These are phyloP conservation scores for Talaromyces sp. DNA, from an alignment of 2,329 filamentous ascomycete genomes.

Conservation along the genomic window DNA sequence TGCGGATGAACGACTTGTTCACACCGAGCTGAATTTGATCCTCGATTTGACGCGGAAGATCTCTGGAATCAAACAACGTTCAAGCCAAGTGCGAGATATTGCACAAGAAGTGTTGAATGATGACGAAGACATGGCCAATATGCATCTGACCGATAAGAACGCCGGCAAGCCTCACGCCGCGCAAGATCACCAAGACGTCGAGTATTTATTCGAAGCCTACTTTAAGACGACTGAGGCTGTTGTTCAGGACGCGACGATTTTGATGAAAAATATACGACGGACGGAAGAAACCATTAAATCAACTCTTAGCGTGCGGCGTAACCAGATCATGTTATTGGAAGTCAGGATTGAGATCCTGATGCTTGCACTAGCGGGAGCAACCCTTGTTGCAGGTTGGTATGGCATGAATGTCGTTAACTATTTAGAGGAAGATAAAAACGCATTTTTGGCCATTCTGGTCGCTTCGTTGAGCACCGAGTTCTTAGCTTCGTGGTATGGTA, in stretches of 20 bases:
- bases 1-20: constrained; percentile 15
- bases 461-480: neutral
- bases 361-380: constrained; percentile 29
- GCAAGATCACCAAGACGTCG: constrained; percentile 30
- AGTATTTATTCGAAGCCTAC: constrained; percentile 34
- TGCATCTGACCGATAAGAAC: constrained; percentile 29
- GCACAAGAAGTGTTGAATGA: constrained; percentile 28
- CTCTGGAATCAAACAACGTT: constrained; percentile 25
- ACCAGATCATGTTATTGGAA: constrained; percentile 36
- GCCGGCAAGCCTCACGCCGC: constrained; percentile 22
- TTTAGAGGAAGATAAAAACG: constrained; percentile 26
- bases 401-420: constrained; percentile 35
- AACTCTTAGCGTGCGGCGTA: constrained; percentile 28
- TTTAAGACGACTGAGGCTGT: constrained; percentile 30
- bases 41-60: constrained; percentile 23
- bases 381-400: constrained; percentile 29
- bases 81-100: constrained; percentile 27
- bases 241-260: constrained; percentile 21
- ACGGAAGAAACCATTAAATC: constrained; percentile 29
- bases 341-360: constrained; percentile 32
- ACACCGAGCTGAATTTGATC: constrained; percentile 20
- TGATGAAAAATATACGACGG: constrained; percentile 23
- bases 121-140: constrained; percentile 31
- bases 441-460: constrained; percentile 16
- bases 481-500: neutral